phyloP scores from a whole-genome alignment of 208 protist genomes.

The Acanthamoeba lenticulata region DNA sequence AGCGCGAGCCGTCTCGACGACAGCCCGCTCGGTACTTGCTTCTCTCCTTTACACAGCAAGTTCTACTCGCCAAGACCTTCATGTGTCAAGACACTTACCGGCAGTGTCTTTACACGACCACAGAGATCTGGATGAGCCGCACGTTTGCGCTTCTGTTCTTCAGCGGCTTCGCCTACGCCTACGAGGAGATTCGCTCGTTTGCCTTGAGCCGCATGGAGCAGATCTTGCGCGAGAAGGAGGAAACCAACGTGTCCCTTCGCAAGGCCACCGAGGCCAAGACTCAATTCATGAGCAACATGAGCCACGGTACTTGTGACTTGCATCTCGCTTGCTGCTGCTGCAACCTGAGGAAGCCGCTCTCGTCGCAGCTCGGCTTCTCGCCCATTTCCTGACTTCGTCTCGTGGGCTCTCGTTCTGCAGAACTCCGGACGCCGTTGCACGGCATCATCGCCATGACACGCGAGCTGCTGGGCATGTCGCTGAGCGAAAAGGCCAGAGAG shows the following conservation, averaged over 20 bases:
- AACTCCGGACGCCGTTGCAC: slow-evolving; percentile 35
- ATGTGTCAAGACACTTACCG: no score
- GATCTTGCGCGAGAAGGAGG: not conserved
- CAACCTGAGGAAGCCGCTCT: no score
- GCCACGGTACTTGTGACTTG: not conserved
- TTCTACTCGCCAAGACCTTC: no score
- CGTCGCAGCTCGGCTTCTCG: no score
- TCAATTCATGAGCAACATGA: slow-evolving; percentile 19
- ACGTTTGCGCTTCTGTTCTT: not conserved
- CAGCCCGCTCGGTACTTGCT: not conserved
- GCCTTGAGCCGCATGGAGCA: not conserved
- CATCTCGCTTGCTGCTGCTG: not conserved
- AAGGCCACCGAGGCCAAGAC: slow-evolving; percentile 47
- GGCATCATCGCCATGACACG: not conserved
- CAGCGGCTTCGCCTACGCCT: not conserved
- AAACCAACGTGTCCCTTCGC: not conserved
- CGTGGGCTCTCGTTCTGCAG: not conserved
- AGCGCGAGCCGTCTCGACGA: not conserved
- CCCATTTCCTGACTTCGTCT: not conserved
- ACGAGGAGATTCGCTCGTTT: not conserved
- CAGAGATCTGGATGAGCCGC: not conserved
- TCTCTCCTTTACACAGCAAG: no score
- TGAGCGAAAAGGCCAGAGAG: not conserved
- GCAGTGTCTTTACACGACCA: no score
- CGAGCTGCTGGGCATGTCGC: not conserved